These are phyloP conservation scores for Solanum lycopersicoides DNA, from an alignment of 257 asterid genomes.

Conservation along the genomic window DNA sequence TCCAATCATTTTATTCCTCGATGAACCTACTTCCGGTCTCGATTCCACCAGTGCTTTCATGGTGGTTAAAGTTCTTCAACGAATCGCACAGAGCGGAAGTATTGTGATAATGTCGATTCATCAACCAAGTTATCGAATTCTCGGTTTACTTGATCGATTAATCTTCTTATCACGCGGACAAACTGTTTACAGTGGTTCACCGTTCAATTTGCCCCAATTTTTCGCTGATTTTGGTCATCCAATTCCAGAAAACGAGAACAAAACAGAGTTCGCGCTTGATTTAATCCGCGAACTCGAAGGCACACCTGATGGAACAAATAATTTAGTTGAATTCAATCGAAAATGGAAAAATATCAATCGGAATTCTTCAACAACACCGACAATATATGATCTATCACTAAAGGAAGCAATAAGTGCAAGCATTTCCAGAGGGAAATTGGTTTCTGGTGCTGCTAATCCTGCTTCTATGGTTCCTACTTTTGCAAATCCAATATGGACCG, in stretches of 20 bases:
- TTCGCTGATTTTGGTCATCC: slow-evolving; percentile 30
- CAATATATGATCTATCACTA: slow-evolving; percentile 2
- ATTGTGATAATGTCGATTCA: slow-evolving; percentile 39
- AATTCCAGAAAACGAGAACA: slow-evolving; percentile 26
- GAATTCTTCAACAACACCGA: not conserved
- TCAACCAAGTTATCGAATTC: slow-evolving; percentile 39
- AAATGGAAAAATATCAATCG: slow-evolving; percentile 1
- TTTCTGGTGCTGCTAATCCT: slow-evolving; percentile 14
- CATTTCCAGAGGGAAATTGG: slow-evolving; percentile 30
- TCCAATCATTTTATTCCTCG: slow-evolving; percentile 34
- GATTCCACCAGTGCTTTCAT: slow-evolving; percentile 39
- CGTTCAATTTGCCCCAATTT: slow-evolving; percentile 9
- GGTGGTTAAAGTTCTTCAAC: slow-evolving; percentile 33
- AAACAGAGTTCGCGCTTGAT: slow-evolving; percentile 30
- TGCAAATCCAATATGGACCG: slow-evolving; percentile 34
- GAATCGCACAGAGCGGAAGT: slow-evolving; percentile 40
- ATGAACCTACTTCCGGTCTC: slow-evolving; percentile 42
- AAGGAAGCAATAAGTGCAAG: slow-evolving; percentile 30
- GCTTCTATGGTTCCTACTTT: slow-evolving; percentile 17
- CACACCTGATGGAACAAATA: slow-evolving; percentile 10
- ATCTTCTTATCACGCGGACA: slow-evolving; percentile 27
- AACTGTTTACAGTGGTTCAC: slow-evolving; percentile 27
- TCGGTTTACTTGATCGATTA: slow-evolving; percentile 22
- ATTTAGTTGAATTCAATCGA: slow-evolving; percentile 24
- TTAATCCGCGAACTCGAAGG: slow-evolving; percentile 28